Base-by-base conservation (phyloP, 352 stramenopile genomes). In the Pythium brassicae region DNA sequence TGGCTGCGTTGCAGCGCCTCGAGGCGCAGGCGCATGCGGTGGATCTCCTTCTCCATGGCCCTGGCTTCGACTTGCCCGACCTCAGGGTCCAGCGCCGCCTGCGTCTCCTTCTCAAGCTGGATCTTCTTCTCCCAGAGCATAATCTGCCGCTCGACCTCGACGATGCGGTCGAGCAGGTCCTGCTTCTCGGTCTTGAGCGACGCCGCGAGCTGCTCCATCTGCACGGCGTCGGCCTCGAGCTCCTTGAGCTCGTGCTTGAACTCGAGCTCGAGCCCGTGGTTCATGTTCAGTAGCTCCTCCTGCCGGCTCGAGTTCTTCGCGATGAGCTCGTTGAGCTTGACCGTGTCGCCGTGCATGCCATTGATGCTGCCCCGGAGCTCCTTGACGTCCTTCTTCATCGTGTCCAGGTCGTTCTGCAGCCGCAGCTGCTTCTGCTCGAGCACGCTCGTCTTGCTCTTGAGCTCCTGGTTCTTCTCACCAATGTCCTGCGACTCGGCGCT, bases 121-220 rank as follows among this genome's bases (percentile, higher is more conserved):
- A 98, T 98, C 68, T 98, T 98, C 74, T 97, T 98, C 66, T 98
- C 93, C 94, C 92, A 98, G 6, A 97, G 68, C 78, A 97, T 89
- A 62, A 97, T 82, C 55, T 98, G 88, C 26, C 88, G 76, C 72
- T 98, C 94, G 8, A 84, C 73, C 50, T 98, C 90, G 42, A 96
- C 72, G 34, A 98, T 96, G 29, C 94, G 78, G 46, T 95, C 79
- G 5, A 98, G 59, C 4, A 98, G 66, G 11, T 90, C 78, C 27
- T 90, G 74, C 56, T 97, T 98, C 29, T 88, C 87, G 20, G 74
- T 65, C 37, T 94, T 89, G 8, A 97, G 73, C 10, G 69, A 61
- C 22, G 71, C 32, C 25, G 92, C 88, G 37, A 91, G 76, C 15
- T 68, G 67, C 64, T 98, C 87, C 59, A 92, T 76, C 22, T 65